Conservation (phyloP, 345 rosid species). For the Excoecaria cochinchinensis region DNA sequence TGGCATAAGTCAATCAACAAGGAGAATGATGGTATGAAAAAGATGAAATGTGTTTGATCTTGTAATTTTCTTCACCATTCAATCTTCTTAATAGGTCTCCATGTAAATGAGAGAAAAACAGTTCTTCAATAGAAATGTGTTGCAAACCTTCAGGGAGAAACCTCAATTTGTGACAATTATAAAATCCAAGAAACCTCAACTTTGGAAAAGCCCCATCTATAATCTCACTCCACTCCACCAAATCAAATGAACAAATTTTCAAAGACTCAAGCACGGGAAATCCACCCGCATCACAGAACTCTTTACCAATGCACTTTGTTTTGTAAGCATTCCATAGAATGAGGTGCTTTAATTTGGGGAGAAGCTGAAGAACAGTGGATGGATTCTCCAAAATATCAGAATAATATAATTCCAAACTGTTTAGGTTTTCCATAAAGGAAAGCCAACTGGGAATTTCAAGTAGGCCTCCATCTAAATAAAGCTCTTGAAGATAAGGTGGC, state of each 20-base stretch:
- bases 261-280: slow-evolving; percentile 4
- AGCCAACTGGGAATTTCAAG: not conserved
- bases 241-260: not conserved
- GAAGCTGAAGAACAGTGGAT: not conserved
- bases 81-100: not conserved
- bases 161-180: not conserved
- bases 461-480: no score
- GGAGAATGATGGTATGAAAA: no score
- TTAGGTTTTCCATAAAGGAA: not conserved
- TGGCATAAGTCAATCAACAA: no score
- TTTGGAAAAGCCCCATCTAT: not conserved
- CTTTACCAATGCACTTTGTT: no score
- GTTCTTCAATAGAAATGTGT: not conserved
- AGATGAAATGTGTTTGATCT: no score
- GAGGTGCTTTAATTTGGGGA: not conserved
- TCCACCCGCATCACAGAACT: not conserved
- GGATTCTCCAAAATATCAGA: not conserved
- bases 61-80: no score
- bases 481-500: no score
- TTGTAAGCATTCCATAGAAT: no score
- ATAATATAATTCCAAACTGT: not conserved
- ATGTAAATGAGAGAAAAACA: accelerated
- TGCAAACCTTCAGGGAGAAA: slow-evolving; percentile 1
- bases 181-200: not conserved
- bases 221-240: not conserved